phyloP scores from a whole-genome alignment of 106 monocot species.

The Alisma plantagoaquatica region DNA sequence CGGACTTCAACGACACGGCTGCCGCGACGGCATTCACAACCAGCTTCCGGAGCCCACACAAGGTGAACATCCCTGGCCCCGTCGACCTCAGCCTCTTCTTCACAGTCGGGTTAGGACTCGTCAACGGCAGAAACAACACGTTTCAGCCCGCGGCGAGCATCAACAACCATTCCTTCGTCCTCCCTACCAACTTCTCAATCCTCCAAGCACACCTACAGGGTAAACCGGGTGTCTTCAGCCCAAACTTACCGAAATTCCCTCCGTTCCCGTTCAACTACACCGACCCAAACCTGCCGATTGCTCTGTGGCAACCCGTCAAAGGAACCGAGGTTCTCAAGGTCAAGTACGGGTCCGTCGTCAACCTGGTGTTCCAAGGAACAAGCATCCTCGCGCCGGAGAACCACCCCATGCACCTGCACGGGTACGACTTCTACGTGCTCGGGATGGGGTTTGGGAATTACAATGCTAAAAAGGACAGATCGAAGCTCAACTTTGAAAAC shows the following conservation, averaged over 20 bases:
- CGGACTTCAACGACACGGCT: slow-evolving; percentile 12
- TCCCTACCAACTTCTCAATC: too few species aligned
- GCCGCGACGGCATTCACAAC: slow-evolving; percentile 20
- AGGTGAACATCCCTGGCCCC: slow-evolving; percentile 18
- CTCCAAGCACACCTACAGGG: slow-evolving; percentile 26
- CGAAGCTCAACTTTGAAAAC: too few species aligned
- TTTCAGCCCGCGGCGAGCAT: slow-evolving; percentile 17
- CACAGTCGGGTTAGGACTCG: slow-evolving; percentile 4
- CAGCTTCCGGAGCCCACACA: slow-evolving; percentile 19
- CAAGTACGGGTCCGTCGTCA: too few species aligned
- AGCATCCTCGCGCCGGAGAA: too few species aligned
- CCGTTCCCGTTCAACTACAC: slow-evolving; percentile 31
- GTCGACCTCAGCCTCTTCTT: slow-evolving; percentile 21
- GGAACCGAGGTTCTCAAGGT: too few species aligned
- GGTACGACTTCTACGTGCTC: too few species aligned
- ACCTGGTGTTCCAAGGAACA: too few species aligned
- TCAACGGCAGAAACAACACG: slow-evolving; percentile 5
- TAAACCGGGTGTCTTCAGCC: slow-evolving; percentile 11
- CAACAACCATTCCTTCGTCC: slow-evolving; percentile 33
- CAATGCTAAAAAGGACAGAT: too few species aligned
- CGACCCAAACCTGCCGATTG: slow-evolving; percentile 5
- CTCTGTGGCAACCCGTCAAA: slow-evolving; percentile 2
- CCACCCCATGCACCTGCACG: too few species aligned
- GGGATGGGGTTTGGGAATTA: too few species aligned
- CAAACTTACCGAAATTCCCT: slow-evolving; percentile 22